Percentiles rank a stretch among this genome's conserved stretches.
Conservation (phyloP, 257 asterid species). For the Paraleonurus japonicus region DNA sequence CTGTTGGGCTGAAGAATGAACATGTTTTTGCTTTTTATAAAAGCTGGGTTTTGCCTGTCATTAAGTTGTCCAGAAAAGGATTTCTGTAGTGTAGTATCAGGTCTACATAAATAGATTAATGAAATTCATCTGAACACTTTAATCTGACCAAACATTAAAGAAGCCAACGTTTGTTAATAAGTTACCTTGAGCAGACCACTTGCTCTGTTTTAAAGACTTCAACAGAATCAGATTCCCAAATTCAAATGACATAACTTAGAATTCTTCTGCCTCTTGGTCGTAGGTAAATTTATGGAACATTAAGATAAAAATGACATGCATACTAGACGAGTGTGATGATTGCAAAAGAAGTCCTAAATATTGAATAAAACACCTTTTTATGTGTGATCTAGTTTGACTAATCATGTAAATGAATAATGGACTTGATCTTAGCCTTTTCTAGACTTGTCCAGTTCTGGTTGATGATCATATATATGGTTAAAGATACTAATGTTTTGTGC, state of each 20-base stretch:
- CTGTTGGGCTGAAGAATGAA: conserved; percentile 1
- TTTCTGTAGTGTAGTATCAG: conserved; percentile 11
- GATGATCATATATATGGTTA: neutral
- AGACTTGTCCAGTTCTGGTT: neutral
- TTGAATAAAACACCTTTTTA: neutral
- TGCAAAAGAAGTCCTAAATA: neutral
- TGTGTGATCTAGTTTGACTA: neutral
- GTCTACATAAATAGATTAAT: conserved; percentile 1
- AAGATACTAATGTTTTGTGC: conserved; percentile 36
- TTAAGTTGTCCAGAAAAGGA: neutral
- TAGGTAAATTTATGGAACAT: neutral
- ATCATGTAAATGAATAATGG: neutral
- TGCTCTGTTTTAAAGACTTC: neutral
- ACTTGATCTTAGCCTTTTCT: neutral
- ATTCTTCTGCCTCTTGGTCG: neutral
- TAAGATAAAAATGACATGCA: neutral
- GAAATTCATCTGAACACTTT: neutral
- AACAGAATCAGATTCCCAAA: neutral
- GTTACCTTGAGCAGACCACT: neutral
- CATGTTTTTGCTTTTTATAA: neutral
- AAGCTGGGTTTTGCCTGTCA: neutral
- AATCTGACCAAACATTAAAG: neutral
- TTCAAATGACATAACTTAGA: neutral
- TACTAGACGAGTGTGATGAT: neutral
- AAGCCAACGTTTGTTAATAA: neutral